Conservation (phyloP, 164 flowering plant genomes). For the Euptelea pleiosperma region DNA sequence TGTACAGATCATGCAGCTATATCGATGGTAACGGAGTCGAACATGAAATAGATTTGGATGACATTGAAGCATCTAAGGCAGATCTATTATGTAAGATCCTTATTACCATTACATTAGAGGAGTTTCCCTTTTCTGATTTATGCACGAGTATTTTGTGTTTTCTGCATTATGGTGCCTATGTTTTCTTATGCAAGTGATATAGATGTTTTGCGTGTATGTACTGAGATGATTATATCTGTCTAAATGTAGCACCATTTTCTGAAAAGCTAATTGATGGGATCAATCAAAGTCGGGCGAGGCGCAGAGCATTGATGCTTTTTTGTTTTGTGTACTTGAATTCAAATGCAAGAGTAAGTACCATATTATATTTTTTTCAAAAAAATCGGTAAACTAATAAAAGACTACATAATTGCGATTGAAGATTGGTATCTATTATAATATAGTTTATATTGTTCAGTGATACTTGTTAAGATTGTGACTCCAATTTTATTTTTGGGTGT, state of each 20-base stretch:
- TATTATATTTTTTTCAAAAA: neutral
- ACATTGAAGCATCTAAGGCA: slow-evolving; percentile 42
- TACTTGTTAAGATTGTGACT: neutral
- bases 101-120: neutral
- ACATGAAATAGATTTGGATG: slow-evolving; percentile 58
- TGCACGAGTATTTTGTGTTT: too few relatives aligned
- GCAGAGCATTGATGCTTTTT: slow-evolving; percentile 73
- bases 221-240: slow-evolving; percentile 1
- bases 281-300: slow-evolving; percentile 73
- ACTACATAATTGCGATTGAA: neutral
- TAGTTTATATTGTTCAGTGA: neutral
- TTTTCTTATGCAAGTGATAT: too few relatives aligned
- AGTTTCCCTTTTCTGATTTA: neutral
- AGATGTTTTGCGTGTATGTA: too few relatives aligned
- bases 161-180: too few relatives aligned
- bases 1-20: slow-evolving; percentile 64
- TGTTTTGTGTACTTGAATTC: slow-evolving; percentile 60
- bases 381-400: too few relatives aligned
- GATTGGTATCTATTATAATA: neutral
- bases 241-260: slow-evolving; percentile 51
- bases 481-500: too few relatives aligned
- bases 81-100: slow-evolving; percentile 60
- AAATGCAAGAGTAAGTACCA: slow-evolving; percentile 51
- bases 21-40: slow-evolving; percentile 52
- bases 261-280: slow-evolving; percentile 77